Base-by-base conservation (phyloP, 2,329 filamentous ascomycete genomes). In the Aureobasidium mangrovei region DNA sequence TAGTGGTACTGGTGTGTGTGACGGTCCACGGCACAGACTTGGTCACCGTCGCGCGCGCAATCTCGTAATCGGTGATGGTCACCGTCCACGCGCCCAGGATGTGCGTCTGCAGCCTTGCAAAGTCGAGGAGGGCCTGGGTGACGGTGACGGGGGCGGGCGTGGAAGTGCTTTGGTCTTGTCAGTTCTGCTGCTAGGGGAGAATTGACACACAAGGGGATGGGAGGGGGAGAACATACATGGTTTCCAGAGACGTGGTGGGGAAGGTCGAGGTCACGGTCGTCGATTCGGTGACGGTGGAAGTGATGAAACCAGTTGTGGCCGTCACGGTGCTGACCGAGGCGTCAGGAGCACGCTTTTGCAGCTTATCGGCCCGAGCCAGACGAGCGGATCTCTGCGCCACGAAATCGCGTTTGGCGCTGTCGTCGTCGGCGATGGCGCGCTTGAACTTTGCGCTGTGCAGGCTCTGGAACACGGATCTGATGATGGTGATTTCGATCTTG, bases 21-120 rank as follows among this genome's bases (percentile, higher is more conserved):
- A 53, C 49, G 5, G 49, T 53, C 49, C 49, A 53, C 1, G 49
- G 49, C 3, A 53, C 49, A 26, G 9, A 27, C 10, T 53, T 53
- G 4, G 24, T 36, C 4, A 18, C 18, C 2, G 38, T 42, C 12
- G 7, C 18, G 10, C 9, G 10, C 2, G 49, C 49, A 42, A 53
- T 18, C 4, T 38, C 33, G 7, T 26, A 44, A 2, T 28, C 7
- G 1, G 49, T 53, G 4, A 44, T 32, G 1, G 39, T 53, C 8
- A 42, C 24, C 8, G 39, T 28, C 26, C 43, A 32, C 0, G 32
- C 10, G 12, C 43, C 27, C 9, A n/a, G 29, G 4, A 53, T 38
- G 7, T 27, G 3, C 1, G 49, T 53, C 4, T 43, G 31, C 0
- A 53, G 39, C 4, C 28, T 38, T 5, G 39, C 49, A 28, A 53